phyloP scores from a whole-genome alignment of 306 rosid species.

The Fragaria nilgerrensis region DNA sequence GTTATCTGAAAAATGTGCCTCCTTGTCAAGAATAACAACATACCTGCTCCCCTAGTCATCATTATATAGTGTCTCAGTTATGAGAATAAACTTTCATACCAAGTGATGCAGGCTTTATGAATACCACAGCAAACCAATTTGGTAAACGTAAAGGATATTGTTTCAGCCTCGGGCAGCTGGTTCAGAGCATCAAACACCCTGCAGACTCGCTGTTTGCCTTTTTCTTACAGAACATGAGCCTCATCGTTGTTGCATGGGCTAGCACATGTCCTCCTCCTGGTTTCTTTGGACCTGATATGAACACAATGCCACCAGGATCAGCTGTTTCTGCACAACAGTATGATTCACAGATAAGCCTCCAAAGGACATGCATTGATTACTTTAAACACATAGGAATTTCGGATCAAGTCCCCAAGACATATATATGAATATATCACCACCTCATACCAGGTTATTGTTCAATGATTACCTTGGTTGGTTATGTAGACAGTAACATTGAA shows the following conservation, averaged over 20 bases:
- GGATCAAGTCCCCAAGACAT: not conserved
- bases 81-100: not conserved
- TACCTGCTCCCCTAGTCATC: not conserved
- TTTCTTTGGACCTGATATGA: slow-evolving; percentile 86
- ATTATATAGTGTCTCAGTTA: not conserved
- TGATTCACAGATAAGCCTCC: slow-evolving; percentile 10
- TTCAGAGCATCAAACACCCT: slow-evolving; percentile 88
- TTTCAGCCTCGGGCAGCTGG: slow-evolving; percentile 89
- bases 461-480: slow-evolving; percentile 76
- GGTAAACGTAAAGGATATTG: slow-evolving; percentile 63
- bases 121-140: not conserved
- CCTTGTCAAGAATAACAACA: not conserved
- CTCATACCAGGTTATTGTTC: not conserved
- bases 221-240: slow-evolving; percentile 71
- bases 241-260: slow-evolving; percentile 87
- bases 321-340: slow-evolving; percentile 48
- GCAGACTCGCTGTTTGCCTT: slow-evolving; percentile 86
- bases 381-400: not conserved
- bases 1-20: not conserved
- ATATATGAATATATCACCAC: not conserved
- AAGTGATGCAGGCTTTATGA: not conserved
- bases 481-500: slow-evolving; percentile 67
- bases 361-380: not conserved
- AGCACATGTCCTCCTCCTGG: slow-evolving; percentile 91
- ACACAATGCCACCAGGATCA: slow-evolving; percentile 83